Evolutionary conservation across 2,329 filamentous ascomycete genomes (phyloP).

Genomic region (Cytospora leucostoma): DNA sequence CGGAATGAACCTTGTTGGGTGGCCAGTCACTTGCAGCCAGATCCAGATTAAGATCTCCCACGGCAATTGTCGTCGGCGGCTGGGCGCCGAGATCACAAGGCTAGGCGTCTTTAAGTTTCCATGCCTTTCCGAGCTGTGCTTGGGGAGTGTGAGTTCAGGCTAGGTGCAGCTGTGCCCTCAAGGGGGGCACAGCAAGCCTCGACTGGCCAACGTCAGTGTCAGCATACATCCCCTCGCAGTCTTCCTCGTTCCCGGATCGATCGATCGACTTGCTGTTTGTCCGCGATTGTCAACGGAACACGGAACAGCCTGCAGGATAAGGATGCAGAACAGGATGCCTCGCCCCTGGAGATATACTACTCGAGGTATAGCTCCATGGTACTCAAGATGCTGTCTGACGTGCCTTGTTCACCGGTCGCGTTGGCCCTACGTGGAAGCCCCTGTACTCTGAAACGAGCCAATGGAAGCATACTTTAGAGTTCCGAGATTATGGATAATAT

Average conservation of each 20-base stretch:
- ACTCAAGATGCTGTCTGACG: background rate
- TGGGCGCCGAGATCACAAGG: background rate
- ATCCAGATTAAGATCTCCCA: background rate
- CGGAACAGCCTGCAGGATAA: background rate
- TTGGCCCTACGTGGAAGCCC: background rate
- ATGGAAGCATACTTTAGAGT: background rate
- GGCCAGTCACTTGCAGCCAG: background rate
- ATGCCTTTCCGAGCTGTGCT: no score
- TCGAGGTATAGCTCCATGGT: background rate
- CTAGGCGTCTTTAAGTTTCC: background rate
- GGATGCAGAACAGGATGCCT: background rate
- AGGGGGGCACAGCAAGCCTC: no score
- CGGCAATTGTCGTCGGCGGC: background rate
- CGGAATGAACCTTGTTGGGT: background rate
- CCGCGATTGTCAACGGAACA: background rate
- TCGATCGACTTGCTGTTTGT: background rate
- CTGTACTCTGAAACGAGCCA: background rate
- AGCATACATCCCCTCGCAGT: background rate
- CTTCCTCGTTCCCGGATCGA: background rate
- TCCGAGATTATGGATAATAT: background rate
- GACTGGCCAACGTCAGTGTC: background rate
- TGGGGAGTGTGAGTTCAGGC: no score
- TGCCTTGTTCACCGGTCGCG: background rate
- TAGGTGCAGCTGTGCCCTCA: no score
- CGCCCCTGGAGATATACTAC: no score